Evolutionary conservation across 257 asterid genomes (phyloP), one percentile per base, ranked within the genome.

Genomic region (Striga asiatica): DNA sequence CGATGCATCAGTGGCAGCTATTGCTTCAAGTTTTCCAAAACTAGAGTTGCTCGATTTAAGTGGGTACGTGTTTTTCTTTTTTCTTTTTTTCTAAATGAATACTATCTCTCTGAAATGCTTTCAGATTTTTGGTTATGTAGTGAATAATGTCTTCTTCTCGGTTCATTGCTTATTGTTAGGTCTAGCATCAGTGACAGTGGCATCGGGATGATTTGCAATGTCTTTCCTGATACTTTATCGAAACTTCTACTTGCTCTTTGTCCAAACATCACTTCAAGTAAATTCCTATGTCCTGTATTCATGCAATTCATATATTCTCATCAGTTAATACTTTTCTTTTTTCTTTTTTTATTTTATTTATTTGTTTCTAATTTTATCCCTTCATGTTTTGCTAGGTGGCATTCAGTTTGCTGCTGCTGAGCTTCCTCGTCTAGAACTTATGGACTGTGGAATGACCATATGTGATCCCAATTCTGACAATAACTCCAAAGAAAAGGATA

Each of bases 1-100:
- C 16, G 99, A 88, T 81, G 99, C 97, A 66, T 92, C 99, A 20
- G 94, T 92, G 17, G 99, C 94, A 50, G 94, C 99, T 52, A 83
- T 92, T 56, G 81, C 89, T 65, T 85, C 91, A 21, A 77, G 86
- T 65, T 92, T 88, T 70, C 61, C 94, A 10, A 78, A 74, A 41
- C 76, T 92, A 64, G 93, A 92, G 65, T 76, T 83, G 78, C 94
- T 92, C 65, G 99, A 92, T 81, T 82, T 92, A 22, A 92, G 99
- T 61, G 99, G 99, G 99, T 92, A 71, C 19, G 89, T 77, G n/a
- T n/a, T n/a, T n/a, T n/a, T n/a, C n/a, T n/a, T n/a, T n/a, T n/a
- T n/a, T n/a, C n/a, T n/a, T n/a, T n/a, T n/a, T n/a, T n/a, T n/a
- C n/a, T n/a, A n/a, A n/a, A n/a, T n/a, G n/a, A n/a, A n/a, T n/a